Percentiles rank a stretch among this genome's conserved stretches.
These are phyloP conservation scores for Elongisporangium anandrum DNA, from an alignment of 352 stramenopile species.

Conservation along the genomic window DNA sequence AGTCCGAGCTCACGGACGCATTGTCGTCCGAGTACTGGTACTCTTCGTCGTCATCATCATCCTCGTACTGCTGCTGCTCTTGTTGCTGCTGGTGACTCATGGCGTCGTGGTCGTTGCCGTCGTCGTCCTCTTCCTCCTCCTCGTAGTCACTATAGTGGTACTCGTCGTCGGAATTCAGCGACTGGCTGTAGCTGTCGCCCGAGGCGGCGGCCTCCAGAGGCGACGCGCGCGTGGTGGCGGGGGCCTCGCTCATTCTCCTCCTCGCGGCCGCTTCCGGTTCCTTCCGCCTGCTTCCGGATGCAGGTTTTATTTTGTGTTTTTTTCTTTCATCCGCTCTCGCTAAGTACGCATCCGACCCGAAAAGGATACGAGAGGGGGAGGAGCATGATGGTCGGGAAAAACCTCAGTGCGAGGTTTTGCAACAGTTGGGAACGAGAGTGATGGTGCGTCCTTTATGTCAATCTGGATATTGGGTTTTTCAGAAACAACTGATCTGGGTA, in stretches of 20 bases:
- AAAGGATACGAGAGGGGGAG: not conserved
- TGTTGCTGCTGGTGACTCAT: not conserved
- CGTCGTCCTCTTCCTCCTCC: constrained; percentile 47
- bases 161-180: constrained; percentile 65
- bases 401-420: not conserved
- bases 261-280: not conserved
- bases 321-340: not conserved
- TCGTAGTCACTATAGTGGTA: constrained; percentile 85
- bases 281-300: not conserved
- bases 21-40: constrained; percentile 71
- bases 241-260: not conserved
- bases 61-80: constrained; percentile 15
- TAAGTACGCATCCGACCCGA: not conserved
- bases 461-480: not conserved
- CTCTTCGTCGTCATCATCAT: constrained; percentile 36
- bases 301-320: not conserved
- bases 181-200: constrained; percentile 16
- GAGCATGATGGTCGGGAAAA: not conserved
- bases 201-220: not conserved
- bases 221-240: not conserved
- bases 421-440: not conserved
- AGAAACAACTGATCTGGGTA: not conserved
- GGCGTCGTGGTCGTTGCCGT: constrained; percentile 6
- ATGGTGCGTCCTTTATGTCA: not conserved
- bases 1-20: constrained; percentile 19